A percentile compares a stretch with the other conserved stretches of the same genome.
Conservation (phyloP, 495 filamentous ascomycete genomes). For the Penicillium goetzii region DNA sequence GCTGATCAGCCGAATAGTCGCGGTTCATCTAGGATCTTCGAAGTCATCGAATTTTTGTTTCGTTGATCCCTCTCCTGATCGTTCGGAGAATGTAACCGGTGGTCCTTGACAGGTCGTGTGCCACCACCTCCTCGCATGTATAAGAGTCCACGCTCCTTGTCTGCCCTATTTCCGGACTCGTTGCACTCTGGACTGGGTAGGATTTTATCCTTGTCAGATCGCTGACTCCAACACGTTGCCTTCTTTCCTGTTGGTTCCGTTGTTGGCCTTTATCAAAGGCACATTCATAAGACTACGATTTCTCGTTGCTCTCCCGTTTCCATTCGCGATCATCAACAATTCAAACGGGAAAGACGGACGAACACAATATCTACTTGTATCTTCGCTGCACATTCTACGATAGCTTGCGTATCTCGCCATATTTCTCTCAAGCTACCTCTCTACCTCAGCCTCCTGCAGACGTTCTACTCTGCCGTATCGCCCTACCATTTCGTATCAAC, state of each 20-base stretch:
- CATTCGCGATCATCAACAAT: background rate
- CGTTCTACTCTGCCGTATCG: constrained; percentile 1
- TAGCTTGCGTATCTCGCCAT: background rate
- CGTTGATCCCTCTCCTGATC: background rate
- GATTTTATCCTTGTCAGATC: constrained; percentile 27
- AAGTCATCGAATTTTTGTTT: background rate
- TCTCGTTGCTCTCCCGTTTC: background rate
- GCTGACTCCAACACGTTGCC: constrained; percentile 17
- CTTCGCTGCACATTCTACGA: background rate
- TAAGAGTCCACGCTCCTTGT: constrained; percentile 25
- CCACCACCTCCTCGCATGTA: constrained; percentile 22
- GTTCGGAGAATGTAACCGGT: constrained; percentile 23
- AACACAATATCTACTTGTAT: background rate
- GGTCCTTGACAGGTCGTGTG: constrained; percentile 22
- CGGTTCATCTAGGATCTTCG: background rate
- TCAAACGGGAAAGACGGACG: background rate
- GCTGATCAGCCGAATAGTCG: constrained; percentile 16
- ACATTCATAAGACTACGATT: constrained; percentile 11
- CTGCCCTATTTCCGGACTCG: constrained; percentile 19
- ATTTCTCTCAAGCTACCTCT: constrained; percentile 9
- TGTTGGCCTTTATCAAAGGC: constrained; percentile 5
- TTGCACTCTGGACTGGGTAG: constrained; percentile 29
- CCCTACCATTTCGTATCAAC: background rate
- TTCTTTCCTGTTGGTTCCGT: constrained; percentile 20
- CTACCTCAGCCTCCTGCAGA: constrained; percentile 8